Base-by-base conservation (phyloP, 345 rosid genomes). In the Linum lewisii region DNA sequence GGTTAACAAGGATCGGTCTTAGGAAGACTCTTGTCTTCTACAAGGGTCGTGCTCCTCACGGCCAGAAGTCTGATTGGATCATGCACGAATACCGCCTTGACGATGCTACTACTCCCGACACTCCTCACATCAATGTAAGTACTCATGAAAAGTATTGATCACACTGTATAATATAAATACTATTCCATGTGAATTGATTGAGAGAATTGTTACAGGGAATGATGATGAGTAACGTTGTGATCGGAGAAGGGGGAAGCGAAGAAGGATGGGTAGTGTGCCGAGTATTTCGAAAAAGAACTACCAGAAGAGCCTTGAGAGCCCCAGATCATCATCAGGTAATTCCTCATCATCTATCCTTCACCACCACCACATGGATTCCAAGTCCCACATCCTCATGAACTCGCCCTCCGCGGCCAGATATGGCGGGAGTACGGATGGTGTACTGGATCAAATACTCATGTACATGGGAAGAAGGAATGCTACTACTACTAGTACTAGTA, bases 181-280 rank as follows among this genome's bases (percentile, higher is more conserved):
- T n/a, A n/a, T n/a, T n/a, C n/a, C n/a, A n/a, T n/a, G n/a, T n/a
- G n/a, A n/a, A 9, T 15, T 22, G 1, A 19, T 36, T 19, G 3
- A 6, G 5, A 8, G 34, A 0, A 8, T 29, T 29, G 7, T 29
- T 26, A 29, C 1, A 29, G 18, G 14, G 47, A 42, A 42, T 42
- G 47, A 42, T 42, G 47, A 42, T 42, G 56, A 24, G 56, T 6
- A 6, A 21, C 2, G 13, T n/a, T 21, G 55, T 72, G 4, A 66
- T 67, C 14, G 88, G 82, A 38, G 97, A 42, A 26, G 59, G 73
- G 7, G 51, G 59, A 59, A 42, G 75, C 21, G 99, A 93, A 75
- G 99, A 93, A 56, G 97, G 99, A 1, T 93, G 97, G 99, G 99
- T 93, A 65, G 87, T 93, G 58, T 90, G 97, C 73, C 84, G 99